These are phyloP conservation scores for Conringia planisiliqua DNA, from an alignment of 345 rosid species.

Conservation along the genomic window DNA sequence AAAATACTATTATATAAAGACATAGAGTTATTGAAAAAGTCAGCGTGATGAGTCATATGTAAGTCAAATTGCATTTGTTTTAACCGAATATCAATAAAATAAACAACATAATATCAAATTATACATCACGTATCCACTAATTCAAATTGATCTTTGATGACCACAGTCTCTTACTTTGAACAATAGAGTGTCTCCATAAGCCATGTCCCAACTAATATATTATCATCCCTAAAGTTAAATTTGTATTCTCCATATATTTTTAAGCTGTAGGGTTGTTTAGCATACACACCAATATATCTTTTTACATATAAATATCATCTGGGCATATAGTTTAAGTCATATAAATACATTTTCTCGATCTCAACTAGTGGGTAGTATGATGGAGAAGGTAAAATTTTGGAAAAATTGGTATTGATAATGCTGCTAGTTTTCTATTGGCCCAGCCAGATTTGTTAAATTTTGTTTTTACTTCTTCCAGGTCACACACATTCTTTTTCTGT, in stretches of 20 bases:
- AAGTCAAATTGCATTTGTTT: constrained; percentile 21
- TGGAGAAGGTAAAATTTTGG: neutral
- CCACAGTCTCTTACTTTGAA: neutral
- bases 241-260: neutral
- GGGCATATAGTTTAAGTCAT: too few relatives aligned
- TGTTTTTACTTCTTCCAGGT: constrained; percentile 28
- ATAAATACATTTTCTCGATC: neutral
- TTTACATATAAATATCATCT: neutral
- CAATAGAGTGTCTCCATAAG: neutral
- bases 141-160: neutral
- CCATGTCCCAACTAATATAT: neutral
- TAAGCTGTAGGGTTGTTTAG: neutral
- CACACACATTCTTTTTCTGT: constrained; percentile 16
- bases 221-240: neutral
- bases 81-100: neutral
- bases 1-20: neutral
- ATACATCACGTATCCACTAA: neutral
- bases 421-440: constrained; percentile 20
- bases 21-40: neutral
- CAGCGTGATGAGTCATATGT: neutral
- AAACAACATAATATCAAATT: neutral
- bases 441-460: constrained; percentile 23
- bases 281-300: neutral
- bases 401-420: constrained; percentile 1
- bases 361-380: neutral